Evolutionary conservation across 1,284 basidiomycete genomes (phyloP), one percentile per base, ranked within the genome.

Genomic region (Papiliotrema nemorosa): DNA sequence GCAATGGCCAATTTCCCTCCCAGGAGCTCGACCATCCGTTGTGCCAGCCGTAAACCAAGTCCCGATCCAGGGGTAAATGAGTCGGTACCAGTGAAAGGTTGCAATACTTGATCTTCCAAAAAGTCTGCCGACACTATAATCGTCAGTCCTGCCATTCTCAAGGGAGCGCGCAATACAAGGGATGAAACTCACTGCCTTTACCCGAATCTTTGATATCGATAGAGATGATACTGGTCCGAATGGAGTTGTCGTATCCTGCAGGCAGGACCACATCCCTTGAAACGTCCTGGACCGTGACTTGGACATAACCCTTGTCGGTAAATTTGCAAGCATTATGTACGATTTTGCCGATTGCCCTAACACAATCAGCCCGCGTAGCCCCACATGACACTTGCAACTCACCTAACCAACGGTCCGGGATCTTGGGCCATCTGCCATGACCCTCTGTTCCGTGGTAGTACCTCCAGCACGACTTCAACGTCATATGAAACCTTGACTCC

Each of bases 121-220:
- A 60, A 67, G 3, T 64, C 59, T n/a, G 54, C 48, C 1, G 54
- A 45, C 64, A 67, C 55, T 60, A 39, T 22, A 5, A 25, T 13
- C 26, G 18, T 41, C 31, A 41, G 45, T 6, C 35, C 22, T n/a
- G 24, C 25, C 27, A n/a, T n/a, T 13, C 49, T n/a, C n/a, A n/a
- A n/a, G n/a, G n/a, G n/a, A n/a, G n/a, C n/a, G n/a, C n/a, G n/a
- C n/a, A n/a, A n/a, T n/a, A n/a, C n/a, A n/a, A n/a, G n/a, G n/a
- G n/a, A n/a, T 6, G 7, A 13, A 18, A 63, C 64, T 60, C 47
- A 67, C 64, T 69, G 2, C 69, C 69, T 18, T 54, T 40, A 20
- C 69, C 69, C 3, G 59, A 62, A 45, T 72, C 69, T 36, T 64
- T 59, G 46, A 72, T 59, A 38, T 63, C 64, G 43, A 72, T 66